Conservation (phyloP, 23 red algal species). For the Gracilaria gracilis region DNA sequence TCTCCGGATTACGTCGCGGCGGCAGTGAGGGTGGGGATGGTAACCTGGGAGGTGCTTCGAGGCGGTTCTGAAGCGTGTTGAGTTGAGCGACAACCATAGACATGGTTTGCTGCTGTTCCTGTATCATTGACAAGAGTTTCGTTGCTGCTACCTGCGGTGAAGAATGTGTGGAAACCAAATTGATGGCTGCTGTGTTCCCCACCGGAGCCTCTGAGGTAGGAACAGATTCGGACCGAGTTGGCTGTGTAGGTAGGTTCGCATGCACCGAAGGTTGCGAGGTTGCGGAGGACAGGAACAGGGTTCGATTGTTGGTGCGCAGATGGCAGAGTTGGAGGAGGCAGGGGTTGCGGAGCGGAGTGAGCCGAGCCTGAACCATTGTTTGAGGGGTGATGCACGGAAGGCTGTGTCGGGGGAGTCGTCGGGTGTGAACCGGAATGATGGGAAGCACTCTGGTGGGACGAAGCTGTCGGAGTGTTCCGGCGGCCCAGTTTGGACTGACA, state of each 20-base stretch:
- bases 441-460: neutral
- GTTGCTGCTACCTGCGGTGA: neutral
- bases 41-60: neutral
- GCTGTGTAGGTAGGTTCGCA: no score
- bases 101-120: neutral
- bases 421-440: neutral
- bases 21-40: neutral
- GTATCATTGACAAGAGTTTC: neutral
- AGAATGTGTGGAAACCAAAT: neutral
- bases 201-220: no score
- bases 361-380: no score
- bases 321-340: no score
- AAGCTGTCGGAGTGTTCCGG: neutral
- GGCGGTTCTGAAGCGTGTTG: neutral
- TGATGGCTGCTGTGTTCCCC: no score
- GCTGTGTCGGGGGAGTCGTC: no score
- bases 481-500: neutral
- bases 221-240: no score
- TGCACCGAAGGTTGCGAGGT: no score
- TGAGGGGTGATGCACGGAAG: no score
- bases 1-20: neutral
- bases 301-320: no score
- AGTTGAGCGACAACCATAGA: neutral
- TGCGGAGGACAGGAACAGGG: no score
- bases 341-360: no score